phyloP scores from a whole-genome alignment of 441 rosid species.

The Croton laevigatus region DNA sequence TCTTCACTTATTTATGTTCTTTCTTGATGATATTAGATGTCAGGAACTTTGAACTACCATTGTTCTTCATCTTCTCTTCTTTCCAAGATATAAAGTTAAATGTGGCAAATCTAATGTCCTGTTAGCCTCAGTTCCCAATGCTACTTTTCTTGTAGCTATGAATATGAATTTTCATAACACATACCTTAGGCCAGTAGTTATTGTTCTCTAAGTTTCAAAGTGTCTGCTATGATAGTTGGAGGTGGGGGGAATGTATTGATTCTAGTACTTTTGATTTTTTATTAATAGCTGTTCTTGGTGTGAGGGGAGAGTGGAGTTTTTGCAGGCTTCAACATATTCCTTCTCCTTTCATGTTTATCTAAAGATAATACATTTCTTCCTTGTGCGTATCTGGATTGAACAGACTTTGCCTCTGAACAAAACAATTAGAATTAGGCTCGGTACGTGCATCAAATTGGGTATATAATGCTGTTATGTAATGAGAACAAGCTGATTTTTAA shows the following conservation, averaged over 20 bases:
- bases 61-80: not conserved
- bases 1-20: not conserved
- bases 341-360: too few species aligned
- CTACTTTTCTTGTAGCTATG: not conserved
- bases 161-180: not conserved
- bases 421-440: too few species aligned
- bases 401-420: too few species aligned
- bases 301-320: not conserved
- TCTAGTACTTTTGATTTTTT: not conserved
- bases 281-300: not conserved
- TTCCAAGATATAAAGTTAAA: not conserved
- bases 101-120: too few species aligned
- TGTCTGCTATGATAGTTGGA: too few species aligned
- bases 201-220: not conserved
- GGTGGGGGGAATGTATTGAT: not conserved
- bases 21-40: not conserved
- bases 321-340: not conserved
- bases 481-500: not conserved
- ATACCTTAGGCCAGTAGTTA: not conserved
- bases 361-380: too few species aligned
- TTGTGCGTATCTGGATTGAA: too few species aligned
- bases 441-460: too few species aligned
- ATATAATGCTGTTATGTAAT: not conserved
- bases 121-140: not conserved
- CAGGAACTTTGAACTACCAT: not conserved